Evolutionary conservation across 2,329 filamentous ascomycete species (phyloP).

Genomic region (Chaetomium sp.): DNA sequence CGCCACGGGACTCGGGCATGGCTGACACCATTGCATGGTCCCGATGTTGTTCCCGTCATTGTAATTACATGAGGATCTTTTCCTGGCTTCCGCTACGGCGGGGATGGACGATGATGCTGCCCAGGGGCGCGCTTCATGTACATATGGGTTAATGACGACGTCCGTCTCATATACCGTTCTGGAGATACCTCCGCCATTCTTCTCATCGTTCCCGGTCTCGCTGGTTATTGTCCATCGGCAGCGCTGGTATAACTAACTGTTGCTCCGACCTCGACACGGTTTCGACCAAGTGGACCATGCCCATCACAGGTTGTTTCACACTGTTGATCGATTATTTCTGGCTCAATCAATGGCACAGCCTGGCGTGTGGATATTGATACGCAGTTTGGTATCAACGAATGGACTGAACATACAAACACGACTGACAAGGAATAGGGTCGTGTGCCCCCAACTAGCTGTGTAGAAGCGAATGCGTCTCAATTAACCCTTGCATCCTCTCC

Average conservation of each 20-base stretch:
- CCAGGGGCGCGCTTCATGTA: slow-evolving; percentile 18
- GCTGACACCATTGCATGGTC: background rate
- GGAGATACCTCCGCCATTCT: background rate
- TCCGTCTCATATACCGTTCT: background rate
- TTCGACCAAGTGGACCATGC: background rate
- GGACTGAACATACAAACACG: background rate
- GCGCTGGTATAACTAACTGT: background rate
- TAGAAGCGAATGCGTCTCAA: background rate
- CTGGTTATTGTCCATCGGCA: background rate
- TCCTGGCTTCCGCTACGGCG: background rate
- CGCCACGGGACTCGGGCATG: background rate
- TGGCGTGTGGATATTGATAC: background rate
- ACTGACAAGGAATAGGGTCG: background rate
- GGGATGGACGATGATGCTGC: background rate
- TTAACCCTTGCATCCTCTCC: background rate
- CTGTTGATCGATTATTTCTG: background rate
- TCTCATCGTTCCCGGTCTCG: background rate
- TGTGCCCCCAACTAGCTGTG: background rate
- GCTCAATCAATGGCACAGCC: background rate
- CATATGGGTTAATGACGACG: slow-evolving; percentile 23
- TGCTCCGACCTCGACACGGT: background rate
- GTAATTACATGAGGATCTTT: slow-evolving; percentile 15
- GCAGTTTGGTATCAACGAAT: slow-evolving; percentile 5
- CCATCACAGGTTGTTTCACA: background rate
- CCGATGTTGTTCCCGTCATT: background rate